Conservation (phyloP, 441 rosid species). For the Lepidium campestre region DNA sequence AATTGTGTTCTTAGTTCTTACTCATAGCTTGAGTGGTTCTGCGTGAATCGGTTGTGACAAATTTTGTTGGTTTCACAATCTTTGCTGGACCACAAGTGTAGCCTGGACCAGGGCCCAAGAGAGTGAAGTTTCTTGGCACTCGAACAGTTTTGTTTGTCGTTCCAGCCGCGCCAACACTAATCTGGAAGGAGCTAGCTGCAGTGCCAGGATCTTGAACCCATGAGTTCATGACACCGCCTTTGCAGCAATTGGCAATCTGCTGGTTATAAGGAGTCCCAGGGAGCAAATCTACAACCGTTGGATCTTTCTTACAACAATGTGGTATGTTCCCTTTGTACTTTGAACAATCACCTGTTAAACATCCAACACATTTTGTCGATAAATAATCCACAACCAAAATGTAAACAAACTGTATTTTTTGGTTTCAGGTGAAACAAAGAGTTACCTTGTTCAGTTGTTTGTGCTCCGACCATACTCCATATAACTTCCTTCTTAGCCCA, state of each 20-base stretch:
- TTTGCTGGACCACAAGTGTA: conserved; percentile 77
- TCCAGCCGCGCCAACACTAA: conserved; percentile 68
- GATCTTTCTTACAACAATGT: conserved; percentile 63
- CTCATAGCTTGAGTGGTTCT: conserved; percentile 71
- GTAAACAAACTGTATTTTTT: not conserved
- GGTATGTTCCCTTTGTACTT: conserved; percentile 54
- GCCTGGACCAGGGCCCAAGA: conserved; percentile 66
- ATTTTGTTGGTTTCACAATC: conserved; percentile 50
- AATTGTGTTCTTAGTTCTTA: conserved; percentile 8
- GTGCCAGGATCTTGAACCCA: conserved; percentile 50
- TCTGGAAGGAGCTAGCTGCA: conserved; percentile 59
- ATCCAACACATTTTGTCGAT: not conserved
- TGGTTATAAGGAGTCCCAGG: conserved; percentile 60
- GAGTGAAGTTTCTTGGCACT: conserved; percentile 61
- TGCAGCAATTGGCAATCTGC: conserved; percentile 61
- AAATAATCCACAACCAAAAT: not conserved
- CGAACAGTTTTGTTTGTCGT: conserved; percentile 60
- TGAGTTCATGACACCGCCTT: conserved; percentile 52
- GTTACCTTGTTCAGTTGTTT: conserved; percentile 58
- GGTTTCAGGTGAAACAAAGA: not conserved
- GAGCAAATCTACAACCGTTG: conserved; percentile 50
- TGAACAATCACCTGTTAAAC: conserved; percentile 45
- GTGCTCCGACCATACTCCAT: conserved; percentile 56
- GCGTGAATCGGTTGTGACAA: conserved; percentile 39
- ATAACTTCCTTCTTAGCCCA: conserved; percentile 75